Evolutionary conservation across 208 protist genomes (phyloP).

Genomic region (Trypanosoma avium): DNA sequence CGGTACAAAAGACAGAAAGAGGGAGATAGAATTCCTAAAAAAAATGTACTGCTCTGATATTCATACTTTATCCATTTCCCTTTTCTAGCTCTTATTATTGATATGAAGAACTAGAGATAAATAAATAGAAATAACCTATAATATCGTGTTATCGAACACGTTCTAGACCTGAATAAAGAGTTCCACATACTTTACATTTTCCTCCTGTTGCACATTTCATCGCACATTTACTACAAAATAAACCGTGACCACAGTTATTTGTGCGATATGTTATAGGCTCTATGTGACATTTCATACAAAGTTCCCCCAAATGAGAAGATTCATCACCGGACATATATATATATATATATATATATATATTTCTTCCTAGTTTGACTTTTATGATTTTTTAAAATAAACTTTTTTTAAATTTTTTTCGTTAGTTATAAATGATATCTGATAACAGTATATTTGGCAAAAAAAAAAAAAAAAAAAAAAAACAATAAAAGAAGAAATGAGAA

Average conservation of each 20-base stretch:
- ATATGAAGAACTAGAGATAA: no score
- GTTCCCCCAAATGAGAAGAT: neutral
- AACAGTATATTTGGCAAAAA: no score
- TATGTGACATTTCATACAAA: slow-evolving; percentile 67
- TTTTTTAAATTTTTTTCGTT: no score
- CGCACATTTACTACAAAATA: slow-evolving; percentile 82
- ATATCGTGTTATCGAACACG: no score
- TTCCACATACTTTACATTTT: slow-evolving; percentile 78
- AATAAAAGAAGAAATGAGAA: no score
- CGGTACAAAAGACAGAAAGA: slow-evolving; percentile 5
- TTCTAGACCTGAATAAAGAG: slow-evolving; percentile 66
- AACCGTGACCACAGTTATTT: slow-evolving; percentile 62
- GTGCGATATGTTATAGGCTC: slow-evolving; percentile 65
- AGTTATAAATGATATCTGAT: no score
- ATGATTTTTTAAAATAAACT: neutral
- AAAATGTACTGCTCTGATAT: no score
- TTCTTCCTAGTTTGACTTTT: neutral
- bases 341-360: slow-evolving; percentile 17
- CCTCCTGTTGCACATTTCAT: slow-evolving; percentile 91
- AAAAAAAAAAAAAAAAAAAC: no score
- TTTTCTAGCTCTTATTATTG: no score
- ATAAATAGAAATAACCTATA: no score
- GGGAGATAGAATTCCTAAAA: neutral
- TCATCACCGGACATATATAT: slow-evolving; percentile 17
- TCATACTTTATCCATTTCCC: no score